Conservation (phyloP, 371 early-diverging fungal genomes). For the Basidiobolus meristosporus region DNA sequence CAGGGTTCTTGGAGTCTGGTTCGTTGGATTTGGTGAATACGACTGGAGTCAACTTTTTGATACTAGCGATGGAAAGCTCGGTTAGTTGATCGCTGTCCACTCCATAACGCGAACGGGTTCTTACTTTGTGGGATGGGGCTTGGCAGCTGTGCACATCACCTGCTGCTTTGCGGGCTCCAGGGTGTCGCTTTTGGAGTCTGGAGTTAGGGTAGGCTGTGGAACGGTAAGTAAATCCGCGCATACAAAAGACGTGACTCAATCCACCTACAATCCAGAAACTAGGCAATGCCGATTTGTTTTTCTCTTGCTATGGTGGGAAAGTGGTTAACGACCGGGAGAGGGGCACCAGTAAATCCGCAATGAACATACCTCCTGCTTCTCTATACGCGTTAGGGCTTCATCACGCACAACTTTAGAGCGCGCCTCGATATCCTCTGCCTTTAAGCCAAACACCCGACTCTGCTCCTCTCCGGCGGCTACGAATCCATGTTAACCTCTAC, state of each 20-base stretch:
- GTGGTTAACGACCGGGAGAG: conserved; percentile 1
- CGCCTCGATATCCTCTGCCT: conserved; percentile 4
- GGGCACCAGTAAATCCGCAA: background rate
- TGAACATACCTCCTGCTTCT: conserved; percentile 19
- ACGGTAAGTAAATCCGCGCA: background rate
- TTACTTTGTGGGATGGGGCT: conserved; percentile 50
- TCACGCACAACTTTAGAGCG: conserved; percentile 12
- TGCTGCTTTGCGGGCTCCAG: conserved; percentile 31
- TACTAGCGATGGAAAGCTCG: conserved; percentile 11
- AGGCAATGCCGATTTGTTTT: conserved; percentile 32
- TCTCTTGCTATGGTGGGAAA: conserved; percentile 11
- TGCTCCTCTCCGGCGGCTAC: background rate
- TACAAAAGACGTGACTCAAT: background rate
- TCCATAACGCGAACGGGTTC: too few species aligned
- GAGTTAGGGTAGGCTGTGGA: conserved; percentile 51
- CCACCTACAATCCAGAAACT: conserved; percentile 63
- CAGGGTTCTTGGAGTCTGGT: conserved; percentile 36
- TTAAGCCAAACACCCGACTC: conserved; percentile 2
- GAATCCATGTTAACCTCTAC: background rate
- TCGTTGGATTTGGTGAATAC: conserved; percentile 43
- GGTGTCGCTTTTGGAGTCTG: conserved; percentile 32
- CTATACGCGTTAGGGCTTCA: conserved; percentile 21
- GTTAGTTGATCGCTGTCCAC: background rate
- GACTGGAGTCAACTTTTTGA: conserved; percentile 57
- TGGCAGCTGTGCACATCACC: conserved; percentile 46